These are phyloP conservation scores for Candida tallmaniae DNA, from an alignment of 805 yeast species.

Conservation along the genomic window DNA sequence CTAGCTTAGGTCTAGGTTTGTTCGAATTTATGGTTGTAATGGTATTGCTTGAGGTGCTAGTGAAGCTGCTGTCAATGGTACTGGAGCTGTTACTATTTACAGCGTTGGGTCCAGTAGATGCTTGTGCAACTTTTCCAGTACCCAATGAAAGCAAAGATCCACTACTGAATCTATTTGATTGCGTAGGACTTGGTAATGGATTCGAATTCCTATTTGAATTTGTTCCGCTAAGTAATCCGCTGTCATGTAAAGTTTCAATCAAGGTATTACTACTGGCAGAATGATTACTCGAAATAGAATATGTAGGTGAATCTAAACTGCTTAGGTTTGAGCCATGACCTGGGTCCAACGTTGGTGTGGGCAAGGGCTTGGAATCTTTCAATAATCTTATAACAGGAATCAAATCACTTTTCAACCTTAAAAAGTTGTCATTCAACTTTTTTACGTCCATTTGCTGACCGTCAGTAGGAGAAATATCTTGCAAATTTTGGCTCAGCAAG, in stretches of 20 bases:
- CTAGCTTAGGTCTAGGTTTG: conserved; percentile 19
- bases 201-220: conserved; percentile 10
- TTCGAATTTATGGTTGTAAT: background rate
- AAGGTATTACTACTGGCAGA: conserved; percentile 10
- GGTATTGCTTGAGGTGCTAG: background rate
- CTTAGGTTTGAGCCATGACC: conserved; percentile 19
- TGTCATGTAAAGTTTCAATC: conserved; percentile 10
- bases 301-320: conserved; percentile 25
- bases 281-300: conserved; percentile 17
- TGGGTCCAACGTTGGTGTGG: conserved; percentile 54
- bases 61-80: conserved; percentile 1
- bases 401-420: conserved; percentile 57
- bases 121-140: conserved; percentile 33
- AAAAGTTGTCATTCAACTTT: conserved; percentile 49
- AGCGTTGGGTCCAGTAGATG: conserved; percentile 4
- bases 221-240: conserved; percentile 6
- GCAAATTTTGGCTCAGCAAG: conserved; percentile 15
- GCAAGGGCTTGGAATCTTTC: conserved; percentile 65
- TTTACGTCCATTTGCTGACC: conserved; percentile 23
- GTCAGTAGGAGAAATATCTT: conserved; percentile 10
- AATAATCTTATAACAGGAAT: conserved; percentile 57
- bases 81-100: background rate
- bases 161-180: conserved; percentile 32
- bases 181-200: conserved; percentile 21
- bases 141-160: conserved; percentile 38